phyloP scores from a whole-genome alignment of 176 grass and related monocot species.

The Carex parvula region DNA sequence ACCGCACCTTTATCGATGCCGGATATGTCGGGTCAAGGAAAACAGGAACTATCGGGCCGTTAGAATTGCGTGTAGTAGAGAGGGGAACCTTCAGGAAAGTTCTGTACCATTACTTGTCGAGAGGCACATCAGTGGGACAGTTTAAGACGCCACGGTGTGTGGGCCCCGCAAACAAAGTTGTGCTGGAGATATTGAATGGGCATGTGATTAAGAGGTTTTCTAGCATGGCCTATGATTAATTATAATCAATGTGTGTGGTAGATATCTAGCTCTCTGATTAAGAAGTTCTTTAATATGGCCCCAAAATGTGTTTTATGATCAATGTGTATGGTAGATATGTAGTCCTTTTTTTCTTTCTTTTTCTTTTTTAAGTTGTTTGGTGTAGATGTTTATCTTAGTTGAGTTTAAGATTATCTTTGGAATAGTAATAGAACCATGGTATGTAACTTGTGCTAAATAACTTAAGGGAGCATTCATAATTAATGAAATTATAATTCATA shows the following conservation, averaged over 20 bases:
- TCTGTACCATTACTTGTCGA: conserved; percentile 46
- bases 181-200: conserved; percentile 53
- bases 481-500: no score
- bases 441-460: no score
- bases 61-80: conserved; percentile 59
- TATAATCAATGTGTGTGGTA: background rate
- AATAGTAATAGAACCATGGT: background rate
- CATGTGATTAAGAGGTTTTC: conserved; percentile 28
- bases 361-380: background rate
- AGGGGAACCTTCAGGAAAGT: conserved; percentile 55
- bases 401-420: background rate
- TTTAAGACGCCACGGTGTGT: conserved; percentile 85
- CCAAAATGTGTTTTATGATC: conserved; percentile 18
- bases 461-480: no score
- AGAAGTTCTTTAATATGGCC: conserved; percentile 35
- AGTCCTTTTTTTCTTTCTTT: background rate
- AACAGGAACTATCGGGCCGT: conserved; percentile 30
- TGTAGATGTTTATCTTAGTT: background rate
- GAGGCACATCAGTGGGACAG: conserved; percentile 58
- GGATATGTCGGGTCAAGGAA: conserved; percentile 56
- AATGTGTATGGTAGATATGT: background rate
- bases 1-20: conserved; percentile 49
- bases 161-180: conserved; percentile 30
- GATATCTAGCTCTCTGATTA: background rate
- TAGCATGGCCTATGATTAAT: conserved; percentile 38